Conservation (phyloP, 192 early-diverging fungal species). For the Paraglomus brasilianum region DNA sequence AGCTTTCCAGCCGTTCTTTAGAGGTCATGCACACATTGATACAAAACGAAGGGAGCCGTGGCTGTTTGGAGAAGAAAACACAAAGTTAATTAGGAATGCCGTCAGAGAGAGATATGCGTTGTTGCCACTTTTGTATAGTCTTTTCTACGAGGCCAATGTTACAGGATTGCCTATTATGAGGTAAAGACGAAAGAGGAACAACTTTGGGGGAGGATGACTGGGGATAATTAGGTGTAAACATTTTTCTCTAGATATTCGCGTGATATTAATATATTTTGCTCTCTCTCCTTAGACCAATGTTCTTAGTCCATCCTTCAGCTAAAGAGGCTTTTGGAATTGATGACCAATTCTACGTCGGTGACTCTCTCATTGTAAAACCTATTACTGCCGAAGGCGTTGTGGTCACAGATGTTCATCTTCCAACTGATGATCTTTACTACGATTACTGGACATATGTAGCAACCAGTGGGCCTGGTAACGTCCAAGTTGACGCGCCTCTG, state of each 20-base stretch:
- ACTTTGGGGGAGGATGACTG: too few relatives aligned
- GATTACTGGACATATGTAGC: conserved; percentile 54
- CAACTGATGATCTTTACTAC: conserved; percentile 70
- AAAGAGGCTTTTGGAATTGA: conserved; percentile 77
- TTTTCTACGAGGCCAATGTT: conserved; percentile 76
- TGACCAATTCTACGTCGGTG: conserved; percentile 89
- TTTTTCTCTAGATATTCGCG: not conserved
- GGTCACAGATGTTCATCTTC: conserved; percentile 69
- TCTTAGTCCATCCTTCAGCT: conserved; percentile 83
- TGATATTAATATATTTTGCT: conserved; percentile 29
- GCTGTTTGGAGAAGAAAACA: conserved; percentile 87
- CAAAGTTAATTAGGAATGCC: conserved; percentile 72
- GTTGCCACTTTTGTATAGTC: conserved; percentile 90
- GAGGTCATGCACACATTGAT: conserved; percentile 97
- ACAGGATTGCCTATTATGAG: conserved; percentile 79
- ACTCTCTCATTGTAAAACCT: conserved; percentile 70
- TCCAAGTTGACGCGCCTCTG: conserved; percentile 61
- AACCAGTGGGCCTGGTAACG: conserved; percentile 35
- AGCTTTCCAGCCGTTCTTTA: conserved; percentile 95
- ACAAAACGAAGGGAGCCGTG: conserved; percentile 97
- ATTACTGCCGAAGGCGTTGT: conserved; percentile 59
- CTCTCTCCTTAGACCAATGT: conserved; percentile 65
- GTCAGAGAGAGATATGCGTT: conserved; percentile 82
- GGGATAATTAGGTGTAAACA: not conserved
- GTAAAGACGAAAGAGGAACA: conserved; percentile 29